Evolutionary conservation across 2,329 filamentous ascomycete genomes (phyloP), one percentile per base, ranked within the genome.

Genomic region (Fusarium ambrosium): DNA sequence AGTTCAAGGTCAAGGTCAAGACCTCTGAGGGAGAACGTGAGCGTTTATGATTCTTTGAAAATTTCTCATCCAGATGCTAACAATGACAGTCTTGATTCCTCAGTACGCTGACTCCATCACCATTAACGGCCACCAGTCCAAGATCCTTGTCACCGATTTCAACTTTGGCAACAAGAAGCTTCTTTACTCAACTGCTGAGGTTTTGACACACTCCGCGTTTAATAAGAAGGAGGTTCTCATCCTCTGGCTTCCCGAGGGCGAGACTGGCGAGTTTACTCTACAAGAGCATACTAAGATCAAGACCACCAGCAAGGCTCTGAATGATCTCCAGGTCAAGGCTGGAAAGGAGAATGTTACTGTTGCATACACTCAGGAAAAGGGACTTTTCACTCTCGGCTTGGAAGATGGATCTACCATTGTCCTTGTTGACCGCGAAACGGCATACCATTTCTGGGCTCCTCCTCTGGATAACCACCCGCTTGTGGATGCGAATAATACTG

Each of bases 121-220:
- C 7, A 84, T 92, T 45, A 87, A 91, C 65, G 91, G 91, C 2
- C 88, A 91, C 41, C 88, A 91, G 65, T 87, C 89, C 9, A 92
- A 92, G 83, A 88, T 92, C 18, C 79, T 92, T 4, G 88, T 90
- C 0, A 90, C 89, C 0, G 90, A 92, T 73, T 92, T 91, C 66
- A 79, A 72, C 1, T 86, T 91, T 43, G 90, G 89, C 1, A 79
- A 81, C 9, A 83, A 88, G 69, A 86, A 80, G 0, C 78, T 90
- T 0, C 77, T 90, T 0, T 90, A 90, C 77, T 89, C 88, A 1
- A 90, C 89, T 1, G 87, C 87, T 0, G 89, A 90, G 69, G 83
- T 90, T 0, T 77, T 90, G 13, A 90, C 86, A 71, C 88, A 88
- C 64, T 82, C 87, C 0, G 70, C 85, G 0, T 82, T 89, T 9